phyloP scores from a whole-genome alignment of 768 basidiomycete genomes.

The Kwoniella newhampshirensis region DNA sequence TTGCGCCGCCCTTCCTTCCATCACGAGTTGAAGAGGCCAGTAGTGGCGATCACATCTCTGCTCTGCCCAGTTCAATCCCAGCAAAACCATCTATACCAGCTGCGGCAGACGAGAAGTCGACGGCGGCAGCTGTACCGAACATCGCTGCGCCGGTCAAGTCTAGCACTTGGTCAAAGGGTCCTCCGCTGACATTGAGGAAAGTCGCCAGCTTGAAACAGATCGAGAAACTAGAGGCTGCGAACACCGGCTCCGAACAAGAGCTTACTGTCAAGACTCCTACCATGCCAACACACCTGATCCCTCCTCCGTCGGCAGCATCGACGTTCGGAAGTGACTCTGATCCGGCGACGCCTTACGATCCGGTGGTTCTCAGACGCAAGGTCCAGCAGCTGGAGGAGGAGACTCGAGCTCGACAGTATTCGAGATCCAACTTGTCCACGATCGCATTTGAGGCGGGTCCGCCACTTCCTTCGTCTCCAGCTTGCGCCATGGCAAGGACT shows the following conservation, averaged over 20 bases:
- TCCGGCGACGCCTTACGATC: conserved; percentile 47
- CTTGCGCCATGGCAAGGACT: too few relatives aligned
- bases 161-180: conserved; percentile 40
- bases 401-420: neutral
- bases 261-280: neutral
- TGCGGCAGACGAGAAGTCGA: neutral
- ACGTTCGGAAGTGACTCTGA: conserved; percentile 43
- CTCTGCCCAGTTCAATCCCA: conserved; percentile 1
- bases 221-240: neutral
- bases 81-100: conserved; percentile 2
- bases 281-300: conserved; percentile 17
- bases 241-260: neutral
- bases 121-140: conserved; percentile 6
- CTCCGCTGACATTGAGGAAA: conserved; percentile 22
- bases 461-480: neutral
- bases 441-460: conserved; percentile 1
- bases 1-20: conserved; percentile 26
- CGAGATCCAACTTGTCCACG: conserved; percentile 4
- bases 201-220: conserved; percentile 19
- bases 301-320: conserved; percentile 35
- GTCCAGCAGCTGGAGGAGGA: conserved; percentile 12
- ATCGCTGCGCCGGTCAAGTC: conserved; percentile 8
- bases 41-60: conserved; percentile 24
- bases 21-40: conserved; percentile 20
- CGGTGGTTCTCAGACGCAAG: conserved; percentile 21